These are phyloP conservation scores for Venturia pyrina DNA, from an alignment of 2,329 filamentous ascomycete genomes.

Conservation along the genomic window DNA sequence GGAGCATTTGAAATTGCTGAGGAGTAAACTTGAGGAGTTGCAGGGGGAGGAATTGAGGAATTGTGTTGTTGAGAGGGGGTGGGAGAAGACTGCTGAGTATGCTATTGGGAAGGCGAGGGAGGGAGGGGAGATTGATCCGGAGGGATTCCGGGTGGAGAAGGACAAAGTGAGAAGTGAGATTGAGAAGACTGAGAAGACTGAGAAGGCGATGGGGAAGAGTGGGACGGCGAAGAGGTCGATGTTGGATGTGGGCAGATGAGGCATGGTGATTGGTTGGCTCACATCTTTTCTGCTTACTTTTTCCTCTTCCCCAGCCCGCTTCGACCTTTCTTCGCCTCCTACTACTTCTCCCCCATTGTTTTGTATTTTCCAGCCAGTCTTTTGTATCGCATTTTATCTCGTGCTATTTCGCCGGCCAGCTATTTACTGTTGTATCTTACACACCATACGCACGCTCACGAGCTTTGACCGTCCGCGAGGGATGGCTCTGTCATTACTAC, in stretches of 20 bases:
- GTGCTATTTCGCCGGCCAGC: not conserved
- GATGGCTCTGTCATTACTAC: slow-evolving; percentile 1
- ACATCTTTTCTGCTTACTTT: too few relatives aligned
- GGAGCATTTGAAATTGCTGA: slow-evolving; percentile 42
- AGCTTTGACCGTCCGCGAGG: slow-evolving; percentile 4
- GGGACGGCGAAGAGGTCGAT: too few relatives aligned
- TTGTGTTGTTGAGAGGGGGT: slow-evolving; percentile 28
- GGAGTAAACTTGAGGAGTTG: slow-evolving; percentile 54
- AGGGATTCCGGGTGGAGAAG: slow-evolving; percentile 15
- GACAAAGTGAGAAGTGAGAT: not conserved
- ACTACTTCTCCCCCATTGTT: too few relatives aligned
- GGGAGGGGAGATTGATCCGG: slow-evolving; percentile 19
- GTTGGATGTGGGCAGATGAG: too few relatives aligned
- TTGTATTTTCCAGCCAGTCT: not conserved
- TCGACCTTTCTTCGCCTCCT: not conserved
- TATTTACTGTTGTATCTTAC: not conserved
- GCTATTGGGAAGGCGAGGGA: slow-evolving; percentile 2
- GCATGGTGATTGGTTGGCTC: too few relatives aligned
- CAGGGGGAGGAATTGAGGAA: slow-evolving; percentile 48
- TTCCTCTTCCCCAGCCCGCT: too few relatives aligned
- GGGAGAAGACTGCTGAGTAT: slow-evolving; percentile 11
- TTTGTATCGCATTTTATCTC: not conserved
- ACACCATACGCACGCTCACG: not conserved
- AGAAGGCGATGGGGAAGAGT: not conserved
- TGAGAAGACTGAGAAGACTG: not conserved